These are phyloP conservation scores for Glycyrrhiza uralensis DNA, from an alignment of 306 rosid species.

Conservation along the genomic window DNA sequence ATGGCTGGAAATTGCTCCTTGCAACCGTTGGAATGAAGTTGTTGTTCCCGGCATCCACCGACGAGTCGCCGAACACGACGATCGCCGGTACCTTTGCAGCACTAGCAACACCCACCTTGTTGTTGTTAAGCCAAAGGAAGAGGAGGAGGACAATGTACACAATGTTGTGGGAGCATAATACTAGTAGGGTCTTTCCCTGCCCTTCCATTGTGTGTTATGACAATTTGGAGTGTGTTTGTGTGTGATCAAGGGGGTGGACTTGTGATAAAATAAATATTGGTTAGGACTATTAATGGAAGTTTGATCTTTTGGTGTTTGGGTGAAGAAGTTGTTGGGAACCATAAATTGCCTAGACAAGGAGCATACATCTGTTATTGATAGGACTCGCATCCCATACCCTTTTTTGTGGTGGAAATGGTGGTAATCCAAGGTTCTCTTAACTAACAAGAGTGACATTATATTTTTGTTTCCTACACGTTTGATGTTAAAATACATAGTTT, in stretches of 20 bases:
- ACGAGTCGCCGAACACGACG: constrained; percentile 85
- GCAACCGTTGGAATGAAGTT: constrained; percentile 79
- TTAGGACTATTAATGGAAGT: constrained; percentile 27
- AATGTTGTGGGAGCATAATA: constrained; percentile 18
- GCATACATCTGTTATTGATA: background rate
- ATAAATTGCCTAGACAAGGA: constrained; percentile 29
- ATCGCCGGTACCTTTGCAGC: constrained; percentile 58
- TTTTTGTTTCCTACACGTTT: too few relatives aligned
- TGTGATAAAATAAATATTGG: constrained; percentile 39
- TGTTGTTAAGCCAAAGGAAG: background rate
- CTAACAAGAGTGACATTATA: too few relatives aligned
- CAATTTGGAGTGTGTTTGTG: background rate
- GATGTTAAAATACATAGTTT: too few relatives aligned
- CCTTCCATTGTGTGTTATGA: constrained; percentile 2
- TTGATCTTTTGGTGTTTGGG: constrained; percentile 30
- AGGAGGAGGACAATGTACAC: constrained; percentile 26
- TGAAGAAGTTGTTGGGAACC: constrained; percentile 49
- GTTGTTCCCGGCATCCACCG: constrained; percentile 93
- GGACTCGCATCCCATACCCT: background rate
- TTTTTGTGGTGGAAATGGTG: background rate
- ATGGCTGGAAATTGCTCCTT: constrained; percentile 80
- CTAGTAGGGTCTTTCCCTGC: background rate
- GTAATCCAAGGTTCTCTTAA: background rate
- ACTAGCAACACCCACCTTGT: too few relatives aligned
- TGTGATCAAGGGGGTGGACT: background rate